phyloP scores from a whole-genome alignment of 306 rosid species.

The Prunus dulcis region DNA sequence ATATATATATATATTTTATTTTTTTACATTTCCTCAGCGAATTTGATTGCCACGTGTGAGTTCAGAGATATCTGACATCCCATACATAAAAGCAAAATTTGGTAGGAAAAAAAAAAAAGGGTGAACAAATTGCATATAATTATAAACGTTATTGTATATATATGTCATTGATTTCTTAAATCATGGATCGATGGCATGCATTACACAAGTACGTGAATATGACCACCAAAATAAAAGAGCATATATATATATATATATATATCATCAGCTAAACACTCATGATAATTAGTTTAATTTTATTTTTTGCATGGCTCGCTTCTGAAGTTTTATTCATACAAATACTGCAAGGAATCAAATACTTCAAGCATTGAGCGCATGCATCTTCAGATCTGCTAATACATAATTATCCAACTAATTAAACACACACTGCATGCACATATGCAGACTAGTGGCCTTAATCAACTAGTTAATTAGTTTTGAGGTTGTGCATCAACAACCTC shows the following conservation, averaged over 20 bases:
- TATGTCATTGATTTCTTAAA: neutral
- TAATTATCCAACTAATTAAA: neutral
- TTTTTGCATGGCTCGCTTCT: neutral
- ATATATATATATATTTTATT: too few relatives aligned
- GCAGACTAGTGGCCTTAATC: neutral
- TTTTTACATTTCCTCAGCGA: too few relatives aligned
- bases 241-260: too few relatives aligned
- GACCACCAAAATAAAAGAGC: neutral
- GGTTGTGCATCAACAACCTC: slow-evolving; percentile 41
- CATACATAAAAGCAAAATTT: too few relatives aligned
- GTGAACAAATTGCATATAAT: neutral
- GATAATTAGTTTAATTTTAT: neutral
- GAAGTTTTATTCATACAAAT: neutral
- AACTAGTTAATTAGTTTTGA: neutral
- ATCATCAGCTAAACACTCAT: neutral
- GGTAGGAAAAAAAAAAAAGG: neutral
- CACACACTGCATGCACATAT: neutral
- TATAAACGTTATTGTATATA: neutral
- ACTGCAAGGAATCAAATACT: neutral
- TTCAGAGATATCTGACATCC: too few relatives aligned
- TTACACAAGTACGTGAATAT: neutral
- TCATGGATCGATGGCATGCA: neutral
- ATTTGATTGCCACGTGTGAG: too few relatives aligned
- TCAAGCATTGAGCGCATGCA: neutral
- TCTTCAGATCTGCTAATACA: neutral